Evolutionary conservation across 2,329 filamentous ascomycete species (phyloP), one percentile per base, ranked within the genome.

Genomic region (Xenosphaeropsis pyriputrescens): DNA sequence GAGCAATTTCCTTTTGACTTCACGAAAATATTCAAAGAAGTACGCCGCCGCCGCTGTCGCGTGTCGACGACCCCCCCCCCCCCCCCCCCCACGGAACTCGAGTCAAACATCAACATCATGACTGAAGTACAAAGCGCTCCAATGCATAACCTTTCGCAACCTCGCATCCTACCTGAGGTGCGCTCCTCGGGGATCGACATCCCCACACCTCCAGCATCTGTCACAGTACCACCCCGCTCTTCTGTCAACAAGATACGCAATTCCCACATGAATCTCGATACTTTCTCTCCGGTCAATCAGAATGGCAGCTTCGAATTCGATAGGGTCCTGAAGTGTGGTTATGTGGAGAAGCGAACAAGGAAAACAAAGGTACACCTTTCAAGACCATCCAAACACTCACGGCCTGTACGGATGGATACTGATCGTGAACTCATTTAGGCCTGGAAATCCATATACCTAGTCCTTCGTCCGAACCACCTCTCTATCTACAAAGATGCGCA

Each of bases 281-380:
- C 77, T 13, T 77, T 85, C 52, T 91, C 85, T 19, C 85, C 86
- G 2, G 85, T 96, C 45, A 93, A 89, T 55, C 80, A 93, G 58
- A 88, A 93, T 58, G 91, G 91, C 44, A 91, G 85, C 58, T 98
- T 94, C 57, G 88, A 91, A 53, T 93, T 93, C 53, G 91, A 98
- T 58, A 79, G 86, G 36, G 84, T 96, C 39, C 72, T 96, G 57
- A 96, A 93, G 63, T 77, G 80, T 40, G 88, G 89, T 41, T 81
- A 80, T 47, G 77, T 94, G 30, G 72, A 82, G 53, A 93, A 93
- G 61, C 76, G 89, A 48, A 93, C 86, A 14, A 81, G 88, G 50
- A 94, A 89, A 65, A 96, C 89, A 42, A 94, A 93, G 78, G 85
- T 86, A 59, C 43, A 51, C 43, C 40, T 45, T 35, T 22, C 17